Conservation (phyloP, 768 basidiomycete species). For the Boletellus sp. region DNA sequence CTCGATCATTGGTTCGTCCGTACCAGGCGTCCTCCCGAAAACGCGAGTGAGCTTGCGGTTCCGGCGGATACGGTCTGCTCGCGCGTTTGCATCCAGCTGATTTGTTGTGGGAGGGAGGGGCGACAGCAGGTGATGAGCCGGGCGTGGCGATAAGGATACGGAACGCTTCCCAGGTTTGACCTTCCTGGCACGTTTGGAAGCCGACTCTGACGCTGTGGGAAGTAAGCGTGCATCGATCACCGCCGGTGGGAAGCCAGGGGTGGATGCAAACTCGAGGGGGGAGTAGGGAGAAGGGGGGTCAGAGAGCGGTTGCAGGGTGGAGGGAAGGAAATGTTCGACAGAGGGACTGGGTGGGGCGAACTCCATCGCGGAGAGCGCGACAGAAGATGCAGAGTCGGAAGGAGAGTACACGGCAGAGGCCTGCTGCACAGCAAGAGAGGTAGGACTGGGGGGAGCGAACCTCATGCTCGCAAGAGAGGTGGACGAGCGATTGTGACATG, state of each 20-base stretch:
- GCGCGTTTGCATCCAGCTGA: constrained; percentile 57
- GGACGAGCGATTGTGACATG: constrained; percentile 16
- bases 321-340: constrained; percentile 5
- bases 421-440: background rate
- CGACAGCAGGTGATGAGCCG: constrained; percentile 6
- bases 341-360: constrained; percentile 30
- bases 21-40: constrained; percentile 65
- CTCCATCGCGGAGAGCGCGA: constrained; percentile 26
- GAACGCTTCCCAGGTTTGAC: constrained; percentile 24
- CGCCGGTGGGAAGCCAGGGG: constrained; percentile 8
- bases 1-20: constrained; percentile 32
- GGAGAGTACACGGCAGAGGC: constrained; percentile 9
- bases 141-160: constrained; percentile 27
- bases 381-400: constrained; percentile 10
- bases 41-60: constrained; percentile 77
- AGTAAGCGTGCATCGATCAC: constrained; percentile 38
- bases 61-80: constrained; percentile 68
- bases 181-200: constrained; percentile 35
- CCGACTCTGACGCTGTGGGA: constrained; percentile 45
- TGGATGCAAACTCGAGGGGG: constrained; percentile 30
- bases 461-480: constrained; percentile 30
- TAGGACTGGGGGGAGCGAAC: constrained; percentile 31
- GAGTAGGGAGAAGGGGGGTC: constrained; percentile 28
- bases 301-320: constrained; percentile 16
- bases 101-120: constrained; percentile 64